phyloP scores from a whole-genome alignment of 768 basidiomycete species.

The Lactifluus pinguis region DNA sequence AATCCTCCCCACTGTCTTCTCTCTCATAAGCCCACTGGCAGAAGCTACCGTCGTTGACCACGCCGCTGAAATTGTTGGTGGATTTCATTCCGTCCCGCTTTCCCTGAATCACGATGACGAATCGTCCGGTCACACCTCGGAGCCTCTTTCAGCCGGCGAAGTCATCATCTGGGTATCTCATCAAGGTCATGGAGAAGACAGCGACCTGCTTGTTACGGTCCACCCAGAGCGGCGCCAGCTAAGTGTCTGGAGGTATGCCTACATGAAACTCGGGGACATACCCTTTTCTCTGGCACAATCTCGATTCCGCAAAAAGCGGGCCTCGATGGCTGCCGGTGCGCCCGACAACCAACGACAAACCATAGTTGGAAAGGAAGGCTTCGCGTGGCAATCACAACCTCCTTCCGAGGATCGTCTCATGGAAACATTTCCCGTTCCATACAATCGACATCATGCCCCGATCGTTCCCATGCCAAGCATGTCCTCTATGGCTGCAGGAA shows the following conservation, averaged over 20 bases:
- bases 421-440: slow-evolving; percentile 26
- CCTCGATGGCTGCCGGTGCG: slow-evolving; percentile 14
- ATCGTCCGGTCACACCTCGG: slow-evolving; percentile 38
- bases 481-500: slow-evolving; percentile 30
- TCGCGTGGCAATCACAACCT: slow-evolving; percentile 11
- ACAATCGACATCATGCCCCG: slow-evolving; percentile 22
- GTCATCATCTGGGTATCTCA: slow-evolving; percentile 54
- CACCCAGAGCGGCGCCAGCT: slow-evolving; percentile 43
- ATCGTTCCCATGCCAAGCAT: slow-evolving; percentile 44
- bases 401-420: slow-evolving; percentile 26
- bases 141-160: slow-evolving; percentile 52
- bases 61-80: slow-evolving; percentile 50
- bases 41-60: slow-evolving; percentile 67
- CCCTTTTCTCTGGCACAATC: slow-evolving; percentile 33
- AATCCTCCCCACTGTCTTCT: slow-evolving; percentile 72
- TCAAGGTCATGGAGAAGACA: slow-evolving; percentile 32
- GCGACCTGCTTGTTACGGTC: slow-evolving; percentile 50
- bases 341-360: slow-evolving; percentile 21
- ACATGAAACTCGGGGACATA: slow-evolving; percentile 49
- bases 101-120: slow-evolving; percentile 26
- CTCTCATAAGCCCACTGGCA: slow-evolving; percentile 65
- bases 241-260: slow-evolving; percentile 67
- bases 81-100: slow-evolving; percentile 26
- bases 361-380: slow-evolving; percentile 13
- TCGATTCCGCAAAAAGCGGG: slow-evolving; percentile 33